phyloP scores from a whole-genome alignment of 1,284 basidiomycete species.

The Ganoderma resinaceum region DNA sequence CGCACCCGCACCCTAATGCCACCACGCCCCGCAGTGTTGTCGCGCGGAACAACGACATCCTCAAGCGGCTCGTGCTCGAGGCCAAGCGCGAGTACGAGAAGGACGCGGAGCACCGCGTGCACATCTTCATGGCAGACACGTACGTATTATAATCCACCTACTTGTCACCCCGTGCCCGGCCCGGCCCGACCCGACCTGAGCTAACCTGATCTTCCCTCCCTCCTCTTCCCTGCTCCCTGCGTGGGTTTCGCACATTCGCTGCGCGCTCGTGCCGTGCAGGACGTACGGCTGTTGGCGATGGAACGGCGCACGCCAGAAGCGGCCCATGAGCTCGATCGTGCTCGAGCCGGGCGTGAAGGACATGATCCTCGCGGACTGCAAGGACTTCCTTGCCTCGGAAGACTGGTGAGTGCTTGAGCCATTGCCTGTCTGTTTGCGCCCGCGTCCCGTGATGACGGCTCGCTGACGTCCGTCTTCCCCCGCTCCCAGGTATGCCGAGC shows the following conservation, averaged over 20 bases:
- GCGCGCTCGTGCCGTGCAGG: conserved; percentile 46
- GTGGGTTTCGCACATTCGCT: neutral
- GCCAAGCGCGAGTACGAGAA: conserved; percentile 88
- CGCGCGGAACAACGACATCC: conserved; percentile 82
- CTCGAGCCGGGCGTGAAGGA: conserved; percentile 86
- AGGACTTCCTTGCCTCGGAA: conserved; percentile 82
- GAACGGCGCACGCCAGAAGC: conserved; percentile 86
- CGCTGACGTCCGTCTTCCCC: conserved; percentile 3
- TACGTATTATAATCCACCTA: conserved; percentile 48
- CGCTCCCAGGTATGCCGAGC: conserved; percentile 75
- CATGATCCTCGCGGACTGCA: conserved; percentile 85
- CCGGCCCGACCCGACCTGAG: neutral
- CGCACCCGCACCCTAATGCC: conserved; percentile 12
- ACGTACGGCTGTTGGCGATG: conserved; percentile 82
- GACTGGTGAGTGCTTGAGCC: conserved; percentile 69
- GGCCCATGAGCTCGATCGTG: conserved; percentile 87
- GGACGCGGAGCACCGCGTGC: conserved; percentile 86
- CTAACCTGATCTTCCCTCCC: no score
- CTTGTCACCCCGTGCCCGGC: neutral
- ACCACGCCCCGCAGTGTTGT: conserved; percentile 62
- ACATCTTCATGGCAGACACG: conserved; percentile 88
- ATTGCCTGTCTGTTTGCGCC: conserved; percentile 1
- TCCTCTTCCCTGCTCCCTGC: neutral
- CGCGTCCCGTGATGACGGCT: conserved; percentile 15
- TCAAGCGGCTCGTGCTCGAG: conserved; percentile 84